Evolutionary conservation across 495 filamentous ascomycete genomes (phyloP), one percentile per base, ranked within the genome.

Genomic region (Aspergillus mulundensis): DNA sequence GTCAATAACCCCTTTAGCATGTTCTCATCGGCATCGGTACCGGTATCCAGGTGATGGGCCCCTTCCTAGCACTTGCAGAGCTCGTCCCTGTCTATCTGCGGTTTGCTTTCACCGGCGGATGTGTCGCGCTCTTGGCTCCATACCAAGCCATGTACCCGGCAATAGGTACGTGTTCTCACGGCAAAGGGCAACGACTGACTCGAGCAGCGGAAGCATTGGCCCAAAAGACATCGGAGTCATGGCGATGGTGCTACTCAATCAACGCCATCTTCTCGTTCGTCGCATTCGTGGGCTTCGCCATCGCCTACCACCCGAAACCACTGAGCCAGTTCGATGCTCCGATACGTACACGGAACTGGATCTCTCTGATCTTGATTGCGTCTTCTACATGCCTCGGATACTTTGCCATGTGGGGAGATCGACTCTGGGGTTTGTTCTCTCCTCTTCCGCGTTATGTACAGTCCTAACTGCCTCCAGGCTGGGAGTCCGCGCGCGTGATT

Each of bases 81-180:
- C 49, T 52, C 4, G 49, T 52, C 14, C 49, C 49, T 20, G 49
- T 52, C n/a, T 32, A 32, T 23, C 49, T 38, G 16, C 49, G 49
- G n/a, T 52, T 52, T 21, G 19, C 19, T 14, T 2, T 52, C 5
- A 20, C 49, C n/a, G 49, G 49, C 0, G 16, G 6, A 11, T 52
- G 49, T 23, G 15, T 52, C 7, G 20, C 10, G 6, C 49, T 52
- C 1, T 16, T 52, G 32, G 49, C 32, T 7, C 49, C 49, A 19
- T 25, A 20, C 15, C 28, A 20, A 0, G 32, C 38, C 30, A 20
- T 38, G 30, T 25, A 52, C 32, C n/a, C 38, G 14, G 38, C 38
- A 5, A 41, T 52, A 20, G 49, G 49, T 52, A 38, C 5, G 49
- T 40, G 38, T 14, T 15, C 38, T 5, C 12, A 40, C 7, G 32